Evolutionary conservation across 2,329 filamentous ascomycete species (phyloP).

Genomic region (Corynespora cassiicola): DNA sequence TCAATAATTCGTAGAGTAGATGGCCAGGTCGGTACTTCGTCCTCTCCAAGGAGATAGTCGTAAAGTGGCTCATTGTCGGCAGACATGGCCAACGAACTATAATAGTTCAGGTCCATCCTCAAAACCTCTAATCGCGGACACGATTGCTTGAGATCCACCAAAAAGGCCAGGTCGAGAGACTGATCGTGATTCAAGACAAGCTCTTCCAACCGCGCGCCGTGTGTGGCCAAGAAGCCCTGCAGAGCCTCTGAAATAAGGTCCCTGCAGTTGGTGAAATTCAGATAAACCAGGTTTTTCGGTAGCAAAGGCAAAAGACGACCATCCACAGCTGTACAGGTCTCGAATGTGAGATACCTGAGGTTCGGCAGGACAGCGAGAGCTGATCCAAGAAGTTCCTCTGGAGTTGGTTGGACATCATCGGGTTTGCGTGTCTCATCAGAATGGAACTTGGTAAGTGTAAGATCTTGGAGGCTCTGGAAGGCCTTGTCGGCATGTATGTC

Average conservation of each 20-base stretch:
- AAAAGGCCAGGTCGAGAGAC: slow-evolving; percentile 76
- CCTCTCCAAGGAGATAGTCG: slow-evolving; percentile 66
- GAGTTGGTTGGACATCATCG: slow-evolving; percentile 29
- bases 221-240: slow-evolving; percentile 67
- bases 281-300: slow-evolving; percentile 68
- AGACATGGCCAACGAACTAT: slow-evolving; percentile 70
- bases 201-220: slow-evolving; percentile 71
- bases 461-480: slow-evolving; percentile 44
- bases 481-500: slow-evolving; percentile 53
- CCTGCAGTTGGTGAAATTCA: slow-evolving; percentile 82
- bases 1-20: slow-evolving; percentile 72
- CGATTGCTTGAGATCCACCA: slow-evolving; percentile 67
- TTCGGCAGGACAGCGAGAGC: slow-evolving; percentile 65
- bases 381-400: slow-evolving; percentile 54
- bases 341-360: slow-evolving; percentile 73
- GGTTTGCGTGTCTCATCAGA: slow-evolving; percentile 19
- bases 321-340: slow-evolving; percentile 76
- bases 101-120: slow-evolving; percentile 80
- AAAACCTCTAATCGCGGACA: slow-evolving; percentile 77
- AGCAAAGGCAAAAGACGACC: slow-evolving; percentile 71
- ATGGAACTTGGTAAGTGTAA: slow-evolving; percentile 45
- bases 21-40: slow-evolving; percentile 81
- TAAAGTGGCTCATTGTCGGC: slow-evolving; percentile 79
- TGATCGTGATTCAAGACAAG: slow-evolving; percentile 81
- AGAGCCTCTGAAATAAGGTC: slow-evolving; percentile 73